Evolutionary conservation across 2,329 filamentous ascomycete genomes (phyloP), one percentile per base, ranked within the genome.

Genomic region (Coniella vitis): DNA sequence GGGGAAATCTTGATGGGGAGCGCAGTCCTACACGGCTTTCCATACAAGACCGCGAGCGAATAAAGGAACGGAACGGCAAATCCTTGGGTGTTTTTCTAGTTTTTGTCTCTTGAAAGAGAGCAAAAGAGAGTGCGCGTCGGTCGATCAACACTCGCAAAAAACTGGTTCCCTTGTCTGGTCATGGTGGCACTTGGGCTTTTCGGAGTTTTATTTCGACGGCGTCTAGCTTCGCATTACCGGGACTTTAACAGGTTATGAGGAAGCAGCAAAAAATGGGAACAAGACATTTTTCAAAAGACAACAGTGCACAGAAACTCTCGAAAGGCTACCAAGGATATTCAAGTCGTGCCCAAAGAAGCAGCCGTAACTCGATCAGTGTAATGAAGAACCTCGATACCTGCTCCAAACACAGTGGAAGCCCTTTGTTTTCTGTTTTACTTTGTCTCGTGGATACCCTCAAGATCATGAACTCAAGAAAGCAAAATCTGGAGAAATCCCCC

Each of bases 401-500:
- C 10, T 10, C 10, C n/a, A 35, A 32, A 21, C 17, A 38, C 4
- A 22, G 17, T 5, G 34, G 16, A 21, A 35, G 4, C 35, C 8
- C 25, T 14, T n/a, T 10, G 10, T 21, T 16, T 91, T 38, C 19
- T 22, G 19, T 17, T 7, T 10, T n/a, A 19, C n/a, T 8, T 5
- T 29, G 25, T 14, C n/a, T 25, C 14, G 17, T 22, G n/a, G 45
- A 47, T 34, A 34, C 14, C 20, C 25, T 17, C 29, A 21, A 31
- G 19, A 31, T 47, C 29, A 34, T 39, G 34, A 25, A 39, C 25
- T 35, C 22, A 32, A 40, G n/a, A 36, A 25, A 35, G 31, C 20
- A 25, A 41, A 29, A 37, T 36, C 45, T 20, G 36, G 31, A 41
- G 45, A 43, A 43, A 70, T 98, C 93, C 76, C 75, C 81, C 67